Percentiles rank a stretch among this genome's conserved stretches.
These are phyloP conservation scores for Hypoxylon intermedium DNA, from an alignment of 495 filamentous ascomycete species.

Conservation along the genomic window DNA sequence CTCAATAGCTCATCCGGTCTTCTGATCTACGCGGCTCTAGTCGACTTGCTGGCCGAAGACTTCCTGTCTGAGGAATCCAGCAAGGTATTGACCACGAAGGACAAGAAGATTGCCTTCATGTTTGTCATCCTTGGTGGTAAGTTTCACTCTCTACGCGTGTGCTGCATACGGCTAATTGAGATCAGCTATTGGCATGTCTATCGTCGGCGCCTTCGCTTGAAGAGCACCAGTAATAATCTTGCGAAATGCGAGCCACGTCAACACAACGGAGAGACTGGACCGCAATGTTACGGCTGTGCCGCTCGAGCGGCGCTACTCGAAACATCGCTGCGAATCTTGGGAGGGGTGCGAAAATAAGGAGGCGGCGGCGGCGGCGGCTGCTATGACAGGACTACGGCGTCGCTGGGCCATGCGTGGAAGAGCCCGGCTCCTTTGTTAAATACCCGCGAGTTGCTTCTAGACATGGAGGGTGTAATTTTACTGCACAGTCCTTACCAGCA, in stretches of 20 bases:
- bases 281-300: constrained; percentile 9
- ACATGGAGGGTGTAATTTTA: constrained; percentile 35
- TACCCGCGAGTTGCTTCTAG: constrained; percentile 22
- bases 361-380: constrained; percentile 4
- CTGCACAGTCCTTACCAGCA: constrained; percentile 38
- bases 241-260: constrained; percentile 9
- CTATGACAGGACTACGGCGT: constrained; percentile 13
- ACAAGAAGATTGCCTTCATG: constrained; percentile 50
- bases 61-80: constrained; percentile 65
- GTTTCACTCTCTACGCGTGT: neutral
- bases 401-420: constrained; percentile 8
- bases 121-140: constrained; percentile 55
- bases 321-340: neutral
- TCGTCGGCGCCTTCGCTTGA: constrained; percentile 63
- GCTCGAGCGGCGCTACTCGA: constrained; percentile 11
- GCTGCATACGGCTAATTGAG: constrained; percentile 25
- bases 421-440: constrained; percentile 26
- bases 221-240: neutral
- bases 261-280: constrained; percentile 7
- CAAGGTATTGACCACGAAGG: constrained; percentile 51
- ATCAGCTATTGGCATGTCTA: constrained; percentile 63
- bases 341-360: constrained; percentile 15
- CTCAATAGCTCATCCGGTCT: constrained; percentile 60
- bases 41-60: constrained; percentile 69
- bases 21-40: constrained; percentile 66